phyloP scores from a whole-genome alignment of 108 stramenopile genomes.

The Parietichytrium sp. region DNA sequence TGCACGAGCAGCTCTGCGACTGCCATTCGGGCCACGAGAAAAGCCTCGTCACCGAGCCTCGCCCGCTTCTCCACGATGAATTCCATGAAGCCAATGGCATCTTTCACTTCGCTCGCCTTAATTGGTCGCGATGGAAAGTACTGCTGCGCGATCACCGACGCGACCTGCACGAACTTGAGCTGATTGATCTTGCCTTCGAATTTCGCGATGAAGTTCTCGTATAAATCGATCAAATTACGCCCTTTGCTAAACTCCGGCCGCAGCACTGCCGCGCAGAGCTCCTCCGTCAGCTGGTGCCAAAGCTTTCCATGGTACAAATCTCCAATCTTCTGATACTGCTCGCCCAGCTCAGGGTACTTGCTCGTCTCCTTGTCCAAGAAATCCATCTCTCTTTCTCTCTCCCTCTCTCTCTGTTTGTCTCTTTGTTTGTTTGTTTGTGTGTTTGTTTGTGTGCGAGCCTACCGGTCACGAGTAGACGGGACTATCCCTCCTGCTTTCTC shows the following conservation, averaged over 20 bases:
- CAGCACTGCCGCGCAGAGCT: slow-evolving; percentile 68
- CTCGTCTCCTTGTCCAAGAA: slow-evolving; percentile 74
- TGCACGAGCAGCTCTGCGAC: slow-evolving; percentile 28
- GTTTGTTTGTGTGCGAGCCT: not conserved
- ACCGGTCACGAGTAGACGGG: too few species aligned
- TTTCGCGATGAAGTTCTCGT: slow-evolving; percentile 55
- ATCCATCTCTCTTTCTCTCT: slow-evolving; percentile 58
- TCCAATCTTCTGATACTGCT: slow-evolving; percentile 69
- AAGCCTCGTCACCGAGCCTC: slow-evolving; percentile 33
- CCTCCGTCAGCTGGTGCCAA: slow-evolving; percentile 91
- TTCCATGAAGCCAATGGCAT: slow-evolving; percentile 41
- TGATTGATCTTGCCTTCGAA: slow-evolving; percentile 77
- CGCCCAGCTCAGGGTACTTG: slow-evolving; percentile 73
- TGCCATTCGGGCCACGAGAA: slow-evolving; percentile 19
- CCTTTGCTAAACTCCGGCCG: slow-evolving; percentile 55
- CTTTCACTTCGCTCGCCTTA: not conserved
- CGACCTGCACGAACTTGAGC: slow-evolving; percentile 79
- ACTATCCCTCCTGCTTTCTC: too few species aligned
- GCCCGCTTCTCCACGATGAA: slow-evolving; percentile 8
- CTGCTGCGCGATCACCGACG: slow-evolving; percentile 44
- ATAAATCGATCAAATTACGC: slow-evolving; percentile 61
- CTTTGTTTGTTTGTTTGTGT: not conserved
- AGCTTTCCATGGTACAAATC: slow-evolving; percentile 72
- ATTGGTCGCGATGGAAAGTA: not conserved
- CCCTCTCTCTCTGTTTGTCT: not conserved